phyloP scores from a whole-genome alignment of 208 protist genomes.

The Angomonas ambiguus region DNA sequence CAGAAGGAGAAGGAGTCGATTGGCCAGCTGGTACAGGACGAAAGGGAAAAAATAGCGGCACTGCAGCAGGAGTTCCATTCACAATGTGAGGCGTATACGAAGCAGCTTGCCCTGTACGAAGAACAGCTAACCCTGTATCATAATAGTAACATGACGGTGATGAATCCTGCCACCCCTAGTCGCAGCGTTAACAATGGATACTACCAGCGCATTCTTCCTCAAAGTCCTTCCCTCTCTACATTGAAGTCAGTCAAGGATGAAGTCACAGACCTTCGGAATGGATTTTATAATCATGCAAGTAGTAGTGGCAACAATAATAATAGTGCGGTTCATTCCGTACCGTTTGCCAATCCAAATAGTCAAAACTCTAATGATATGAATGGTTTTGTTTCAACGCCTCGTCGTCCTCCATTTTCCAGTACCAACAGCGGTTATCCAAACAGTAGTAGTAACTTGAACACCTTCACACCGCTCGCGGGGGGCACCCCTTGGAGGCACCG shows the following conservation, averaged over 20 bases:
- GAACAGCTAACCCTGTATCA: too few relatives aligned
- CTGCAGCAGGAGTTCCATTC: neutral
- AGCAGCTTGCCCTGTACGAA: neutral
- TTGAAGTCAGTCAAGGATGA: neutral
- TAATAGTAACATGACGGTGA: too few relatives aligned
- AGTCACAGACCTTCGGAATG: neutral
- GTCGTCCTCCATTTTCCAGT: too few relatives aligned
- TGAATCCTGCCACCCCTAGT: too few relatives aligned
- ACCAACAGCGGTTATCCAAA: too few relatives aligned
- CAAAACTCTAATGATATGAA: neutral
- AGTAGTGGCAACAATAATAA: neutral
- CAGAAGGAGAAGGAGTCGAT: neutral
- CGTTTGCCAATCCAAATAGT: neutral
- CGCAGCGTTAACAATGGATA: neutral
- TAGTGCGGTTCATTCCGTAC: neutral
- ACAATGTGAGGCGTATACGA: too few relatives aligned
- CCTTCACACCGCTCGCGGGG: neutral
- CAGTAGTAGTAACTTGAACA: neutral
- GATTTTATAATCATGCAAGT: slow-evolving; percentile 1
- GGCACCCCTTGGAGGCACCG: slow-evolving; percentile 37
- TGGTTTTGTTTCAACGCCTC: too few relatives aligned
- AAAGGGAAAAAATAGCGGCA: neutral
- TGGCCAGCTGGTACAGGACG: neutral
- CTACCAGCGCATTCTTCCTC: neutral
- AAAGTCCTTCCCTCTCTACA: neutral